Base-by-base conservation (phyloP, 2,329 filamentous ascomycete species). In the Fusarium temperatum region DNA sequence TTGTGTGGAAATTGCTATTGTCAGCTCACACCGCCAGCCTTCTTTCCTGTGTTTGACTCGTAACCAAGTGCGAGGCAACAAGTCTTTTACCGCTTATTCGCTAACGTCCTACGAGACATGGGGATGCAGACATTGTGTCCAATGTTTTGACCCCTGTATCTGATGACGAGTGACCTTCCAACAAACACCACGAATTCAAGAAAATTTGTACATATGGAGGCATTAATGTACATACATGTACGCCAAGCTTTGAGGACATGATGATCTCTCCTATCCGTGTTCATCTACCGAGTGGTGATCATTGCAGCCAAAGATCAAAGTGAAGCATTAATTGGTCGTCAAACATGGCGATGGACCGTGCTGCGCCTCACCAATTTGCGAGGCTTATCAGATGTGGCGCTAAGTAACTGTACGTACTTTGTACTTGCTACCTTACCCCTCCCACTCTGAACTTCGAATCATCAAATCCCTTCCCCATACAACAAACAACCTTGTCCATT, bases 301-400 rank as follows among this genome's bases (percentile, higher is more conserved):
- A 44, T 58, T 35, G 26, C 38, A 47, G 30, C 47, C 62, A 63
- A 63, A 35, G n/a, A 61, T 38, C 20, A 24, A 36, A 39, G 17
- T 41, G 45, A 39, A 39, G 39, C 20, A 47, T 38, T 54, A 47
- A 66, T 66, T 66, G 63, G 63, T 38, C 32, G 30, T 47, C 54
- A 26, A 26, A 35, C n/a, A 45, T 51, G 13, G 22, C 39, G 35
- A 56, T 68, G 53, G 59, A 32, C 45, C 39, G 53, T 71, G 73
- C 75, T 69, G 75, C 75, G 75, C 75, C 75, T 76, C 75, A 61
- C 26, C n/a, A 28, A 70, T 28, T 22, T 50, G 35, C 50, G 24
- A 48, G 57, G 58, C 76, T 73, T 69, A 74, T 73, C 68, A 55
- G 68, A 71, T 78, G 76, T 77, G 76, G 76, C 76, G 76, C 30